These are phyloP conservation scores for Fusarium udum DNA, from an alignment of 2,329 filamentous ascomycete species.

Conservation along the genomic window DNA sequence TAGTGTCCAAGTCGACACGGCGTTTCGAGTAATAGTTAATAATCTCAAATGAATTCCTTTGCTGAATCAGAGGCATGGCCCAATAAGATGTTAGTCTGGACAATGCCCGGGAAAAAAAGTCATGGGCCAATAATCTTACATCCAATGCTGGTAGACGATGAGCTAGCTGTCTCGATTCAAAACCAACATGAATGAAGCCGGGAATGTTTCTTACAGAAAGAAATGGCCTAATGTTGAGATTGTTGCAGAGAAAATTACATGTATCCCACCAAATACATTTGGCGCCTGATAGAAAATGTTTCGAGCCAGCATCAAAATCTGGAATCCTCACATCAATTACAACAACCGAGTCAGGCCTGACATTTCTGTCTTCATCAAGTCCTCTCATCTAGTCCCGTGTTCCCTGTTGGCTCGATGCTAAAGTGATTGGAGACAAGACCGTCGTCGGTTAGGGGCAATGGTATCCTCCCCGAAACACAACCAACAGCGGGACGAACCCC, in stretches of 20 bases:
- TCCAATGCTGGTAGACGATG: conserved; percentile 6
- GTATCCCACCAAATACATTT: neutral
- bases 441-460: conserved; percentile 39
- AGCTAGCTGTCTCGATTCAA: neutral
- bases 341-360: neutral
- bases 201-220: neutral
- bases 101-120: conserved; percentile 1
- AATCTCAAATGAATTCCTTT: conserved; percentile 12
- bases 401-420: conserved; percentile 39
- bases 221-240: neutral
- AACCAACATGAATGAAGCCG: neutral
- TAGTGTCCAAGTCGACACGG: neutral
- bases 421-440: conserved; percentile 33
- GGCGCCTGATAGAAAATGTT: neutral
- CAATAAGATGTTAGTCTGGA: neutral
- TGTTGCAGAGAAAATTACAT: neutral
- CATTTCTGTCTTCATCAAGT: conserved; percentile 5
- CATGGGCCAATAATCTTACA: conserved; percentile 29
- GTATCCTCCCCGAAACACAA: conserved; percentile 40
- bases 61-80: neutral
- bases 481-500: conserved; percentile 30
- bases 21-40: neutral
- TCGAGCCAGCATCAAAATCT: neutral
- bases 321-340: neutral
- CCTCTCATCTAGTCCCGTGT: conserved; percentile 23